Conservation (phyloP, 176 grass and related monocot genomes). For the Oryza meridionalis region DNA sequence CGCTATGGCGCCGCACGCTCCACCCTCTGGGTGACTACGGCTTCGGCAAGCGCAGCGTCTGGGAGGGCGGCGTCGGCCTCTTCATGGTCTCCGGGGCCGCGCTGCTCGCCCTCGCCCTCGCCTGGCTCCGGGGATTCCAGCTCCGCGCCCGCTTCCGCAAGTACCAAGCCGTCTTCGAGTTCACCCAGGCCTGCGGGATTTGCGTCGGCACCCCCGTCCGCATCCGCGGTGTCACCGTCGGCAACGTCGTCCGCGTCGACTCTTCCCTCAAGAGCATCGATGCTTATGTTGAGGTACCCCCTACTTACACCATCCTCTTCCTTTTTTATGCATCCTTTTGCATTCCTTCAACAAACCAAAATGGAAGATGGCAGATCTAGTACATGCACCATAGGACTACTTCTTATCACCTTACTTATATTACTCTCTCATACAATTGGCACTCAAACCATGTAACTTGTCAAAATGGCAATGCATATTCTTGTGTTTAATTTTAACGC, state of each 20-base stretch:
- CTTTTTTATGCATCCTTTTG: neutral
- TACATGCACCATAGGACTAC: neutral
- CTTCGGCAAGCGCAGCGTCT: constrained; percentile 84
- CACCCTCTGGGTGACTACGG: constrained; percentile 85
- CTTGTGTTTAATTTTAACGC: neutral
- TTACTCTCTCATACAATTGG: neutral
- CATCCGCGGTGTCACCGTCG: constrained; percentile 89
- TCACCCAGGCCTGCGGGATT: constrained; percentile 85
- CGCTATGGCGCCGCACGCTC: constrained; percentile 71
- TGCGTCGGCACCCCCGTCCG: constrained; percentile 94
- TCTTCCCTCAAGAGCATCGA: constrained; percentile 90
- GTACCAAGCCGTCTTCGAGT: constrained; percentile 84
- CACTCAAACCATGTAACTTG: neutral
- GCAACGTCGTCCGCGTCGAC: constrained; percentile 82
- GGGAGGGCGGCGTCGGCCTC: constrained; percentile 96
- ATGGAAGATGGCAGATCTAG: neutral
- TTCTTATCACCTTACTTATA: neutral
- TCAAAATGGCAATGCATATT: neutral
- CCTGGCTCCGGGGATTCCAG: constrained; percentile 86
- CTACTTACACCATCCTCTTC: too few relatives aligned
- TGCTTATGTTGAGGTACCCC: constrained; percentile 69
- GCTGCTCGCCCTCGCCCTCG: constrained; percentile 71
- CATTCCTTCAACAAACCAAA: neutral
- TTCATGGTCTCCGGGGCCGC: constrained; percentile 91
- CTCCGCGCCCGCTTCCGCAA: constrained; percentile 75